Evolutionary conservation across 176 grass and related monocot species (phyloP).

Genomic region (Lolium rigidum): DNA sequence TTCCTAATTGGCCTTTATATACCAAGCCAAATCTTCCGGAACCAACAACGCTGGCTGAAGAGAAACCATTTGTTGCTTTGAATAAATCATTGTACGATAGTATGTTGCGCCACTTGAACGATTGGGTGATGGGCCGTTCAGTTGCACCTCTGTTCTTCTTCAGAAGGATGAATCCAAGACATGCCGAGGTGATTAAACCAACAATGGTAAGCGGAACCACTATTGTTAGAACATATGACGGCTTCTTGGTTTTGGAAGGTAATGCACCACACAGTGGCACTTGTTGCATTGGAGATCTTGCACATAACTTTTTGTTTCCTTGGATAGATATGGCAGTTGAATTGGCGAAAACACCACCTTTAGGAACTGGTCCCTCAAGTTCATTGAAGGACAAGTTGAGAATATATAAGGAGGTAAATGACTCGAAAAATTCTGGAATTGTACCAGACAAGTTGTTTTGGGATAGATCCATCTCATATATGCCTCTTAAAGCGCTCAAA

Average conservation of each 20-base stretch:
- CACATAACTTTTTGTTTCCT: conserved; percentile 14
- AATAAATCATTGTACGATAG: conserved; percentile 12
- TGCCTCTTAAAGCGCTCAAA: not conserved
- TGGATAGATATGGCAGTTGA: not conserved
- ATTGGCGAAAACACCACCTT: not conserved
- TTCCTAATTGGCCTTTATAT: not conserved
- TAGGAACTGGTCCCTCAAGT: not conserved
- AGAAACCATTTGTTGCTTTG: conserved; percentile 3
- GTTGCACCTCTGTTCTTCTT: not conserved
- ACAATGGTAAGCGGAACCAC: not conserved
- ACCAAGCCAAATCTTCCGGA: not conserved
- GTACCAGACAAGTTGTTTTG: not conserved
- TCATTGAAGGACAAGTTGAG: not conserved
- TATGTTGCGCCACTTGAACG: not conserved
- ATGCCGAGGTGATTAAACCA: not conserved
- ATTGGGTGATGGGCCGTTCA: not conserved
- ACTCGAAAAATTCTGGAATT: not conserved
- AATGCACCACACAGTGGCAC: not conserved
- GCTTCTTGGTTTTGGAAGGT: not conserved
- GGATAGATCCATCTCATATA: not conserved
- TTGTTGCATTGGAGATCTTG: not conserved
- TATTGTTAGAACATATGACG: not conserved
- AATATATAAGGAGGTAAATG: not conserved
- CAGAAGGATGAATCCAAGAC: not conserved
- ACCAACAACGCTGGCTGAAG: not conserved